phyloP scores from a whole-genome alignment of 495 filamentous ascomycete species.

The Podospora comata region DNA sequence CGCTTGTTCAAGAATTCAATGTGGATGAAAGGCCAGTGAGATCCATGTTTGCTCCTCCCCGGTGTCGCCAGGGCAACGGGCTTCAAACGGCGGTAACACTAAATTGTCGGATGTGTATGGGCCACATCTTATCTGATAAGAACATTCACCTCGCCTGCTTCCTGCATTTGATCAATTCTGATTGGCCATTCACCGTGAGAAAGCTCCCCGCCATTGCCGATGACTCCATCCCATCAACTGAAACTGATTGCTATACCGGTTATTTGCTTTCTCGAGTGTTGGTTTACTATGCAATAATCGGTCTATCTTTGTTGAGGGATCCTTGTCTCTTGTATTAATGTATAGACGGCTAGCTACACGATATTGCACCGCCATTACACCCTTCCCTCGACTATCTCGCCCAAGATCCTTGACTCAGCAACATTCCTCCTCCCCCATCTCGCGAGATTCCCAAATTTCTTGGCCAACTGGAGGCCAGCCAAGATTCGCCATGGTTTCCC shows the following conservation, averaged over 20 bases:
- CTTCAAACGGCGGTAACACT: neutral
- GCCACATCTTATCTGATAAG: conserved; percentile 10
- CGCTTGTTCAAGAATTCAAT: conserved; percentile 17
- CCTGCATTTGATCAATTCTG: neutral
- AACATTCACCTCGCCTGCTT: neutral
- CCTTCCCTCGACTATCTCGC: neutral
- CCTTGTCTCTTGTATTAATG: neutral
- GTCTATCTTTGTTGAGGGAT: neutral
- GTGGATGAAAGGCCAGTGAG: conserved; percentile 11
- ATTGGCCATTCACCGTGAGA: conserved; percentile 15
- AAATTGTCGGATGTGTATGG: neutral
- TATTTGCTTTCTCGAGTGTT: neutral
- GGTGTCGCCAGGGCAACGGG: conserved; percentile 18
- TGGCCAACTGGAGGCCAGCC: neutral
- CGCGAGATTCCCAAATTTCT: neutral
- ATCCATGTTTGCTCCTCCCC: conserved; percentile 12
- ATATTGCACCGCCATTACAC: neutral
- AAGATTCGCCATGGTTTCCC: conserved; percentile 46
- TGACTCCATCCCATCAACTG: neutral
- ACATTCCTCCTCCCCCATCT: neutral
- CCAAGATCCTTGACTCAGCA: neutral
- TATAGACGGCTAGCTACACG: neutral
- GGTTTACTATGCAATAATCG: neutral
- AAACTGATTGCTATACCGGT: too few relatives aligned
- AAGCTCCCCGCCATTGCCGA: conserved; percentile 19